Conservation (phyloP, 305 asterid species). For the Withania somnifera region DNA sequence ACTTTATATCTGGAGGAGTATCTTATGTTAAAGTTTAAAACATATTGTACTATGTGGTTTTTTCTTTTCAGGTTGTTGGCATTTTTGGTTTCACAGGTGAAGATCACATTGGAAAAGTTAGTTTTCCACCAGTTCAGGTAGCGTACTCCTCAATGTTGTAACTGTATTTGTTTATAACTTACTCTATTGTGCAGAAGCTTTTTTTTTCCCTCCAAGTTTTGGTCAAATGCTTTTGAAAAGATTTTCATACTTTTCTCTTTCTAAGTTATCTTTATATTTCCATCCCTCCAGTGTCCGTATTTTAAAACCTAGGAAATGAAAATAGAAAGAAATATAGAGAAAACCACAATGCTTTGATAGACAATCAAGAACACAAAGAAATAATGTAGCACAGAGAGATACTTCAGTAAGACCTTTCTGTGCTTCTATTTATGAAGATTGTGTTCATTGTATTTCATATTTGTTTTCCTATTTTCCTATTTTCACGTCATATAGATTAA, state of each 20-base stretch:
- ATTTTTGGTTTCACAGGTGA: slow-evolving; percentile 91
- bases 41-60: neutral
- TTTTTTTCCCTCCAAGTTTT: neutral
- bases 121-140: slow-evolving; percentile 95
- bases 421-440: neutral
- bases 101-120: slow-evolving; percentile 87
- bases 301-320: neutral
- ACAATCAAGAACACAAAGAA: neutral
- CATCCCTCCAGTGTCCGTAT: neutral
- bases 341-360: neutral
- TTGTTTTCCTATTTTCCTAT: neutral
- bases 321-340: neutral
- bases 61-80: slow-evolving; percentile 52
- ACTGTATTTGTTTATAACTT: neutral
- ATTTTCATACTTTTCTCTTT: neutral
- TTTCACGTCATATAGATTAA: neutral
- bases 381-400: neutral
- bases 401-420: neutral
- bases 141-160: neutral
- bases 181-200: neutral
- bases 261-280: neutral
- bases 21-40: neutral
- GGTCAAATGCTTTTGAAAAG: neutral
- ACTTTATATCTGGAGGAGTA: neutral
- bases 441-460: neutral